Evolutionary conservation across 805 yeast species (phyloP).

Genomic region (Kazachstania psychrophila): DNA sequence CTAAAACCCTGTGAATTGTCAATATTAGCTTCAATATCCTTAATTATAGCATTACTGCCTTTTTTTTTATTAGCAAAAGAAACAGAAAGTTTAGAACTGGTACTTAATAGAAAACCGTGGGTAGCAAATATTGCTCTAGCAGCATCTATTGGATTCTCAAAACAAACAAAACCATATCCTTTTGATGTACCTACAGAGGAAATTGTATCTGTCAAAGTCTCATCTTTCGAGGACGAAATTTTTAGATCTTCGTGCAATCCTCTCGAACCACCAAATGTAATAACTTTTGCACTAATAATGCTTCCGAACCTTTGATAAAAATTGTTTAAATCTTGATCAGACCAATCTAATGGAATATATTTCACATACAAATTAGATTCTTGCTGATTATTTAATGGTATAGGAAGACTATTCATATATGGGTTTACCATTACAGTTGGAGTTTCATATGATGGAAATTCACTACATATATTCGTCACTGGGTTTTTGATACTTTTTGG

Average conservation of each 20-base stretch:
- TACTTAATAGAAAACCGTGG: constrained; percentile 28
- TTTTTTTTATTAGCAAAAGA: constrained; percentile 56
- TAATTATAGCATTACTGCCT: neutral
- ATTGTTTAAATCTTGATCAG: constrained; percentile 42
- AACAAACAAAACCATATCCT: constrained; percentile 80
- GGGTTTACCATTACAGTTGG: neutral
- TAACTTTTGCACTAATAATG: constrained; percentile 47
- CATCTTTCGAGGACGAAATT: too few species aligned
- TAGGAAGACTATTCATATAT: constrained; percentile 16
- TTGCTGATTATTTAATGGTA: constrained; percentile 40
- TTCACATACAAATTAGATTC: constrained; percentile 69
- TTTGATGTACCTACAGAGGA: constrained; percentile 37
- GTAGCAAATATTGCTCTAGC: constrained; percentile 56
- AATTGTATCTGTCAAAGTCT: too few species aligned
- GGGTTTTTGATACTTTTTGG: too few species aligned
- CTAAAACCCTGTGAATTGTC: too few species aligned
- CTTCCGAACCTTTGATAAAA: constrained; percentile 41
- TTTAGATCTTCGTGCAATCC: too few species aligned
- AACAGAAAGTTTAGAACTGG: constrained; percentile 52
- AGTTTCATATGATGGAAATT: constrained; percentile 2
- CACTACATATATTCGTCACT: neutral
- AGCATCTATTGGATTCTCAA: constrained; percentile 55
- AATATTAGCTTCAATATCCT: neutral
- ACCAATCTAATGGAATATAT: constrained; percentile 46
- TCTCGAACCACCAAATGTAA: constrained; percentile 35